Conservation (phyloP, 805 yeast species). For the Cyberlindnera sargentensis region DNA sequence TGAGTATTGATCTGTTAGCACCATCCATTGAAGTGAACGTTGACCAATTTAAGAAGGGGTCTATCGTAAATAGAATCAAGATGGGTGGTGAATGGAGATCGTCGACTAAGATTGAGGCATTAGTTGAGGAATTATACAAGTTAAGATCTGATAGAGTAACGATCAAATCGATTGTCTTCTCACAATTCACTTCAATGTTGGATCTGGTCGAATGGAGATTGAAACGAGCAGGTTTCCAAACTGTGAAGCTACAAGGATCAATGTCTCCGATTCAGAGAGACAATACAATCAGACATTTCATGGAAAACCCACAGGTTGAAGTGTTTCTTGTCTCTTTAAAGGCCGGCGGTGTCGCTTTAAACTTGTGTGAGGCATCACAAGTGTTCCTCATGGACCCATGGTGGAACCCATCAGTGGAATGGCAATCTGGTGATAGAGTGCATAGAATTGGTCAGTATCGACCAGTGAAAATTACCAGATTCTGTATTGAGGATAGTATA, state of each 20-base stretch:
- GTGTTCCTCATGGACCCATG: conserved; percentile 95
- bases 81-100: conserved; percentile 89
- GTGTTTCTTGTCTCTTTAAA: conserved; percentile 90
- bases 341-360: conserved; percentile 98
- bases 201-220: conserved; percentile 95
- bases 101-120: conserved; percentile 93
- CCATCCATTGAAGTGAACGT: conserved; percentile 68
- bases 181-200: conserved; percentile 95
- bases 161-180: conserved; percentile 91
- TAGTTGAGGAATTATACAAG: conserved; percentile 86
- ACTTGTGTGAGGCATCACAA: conserved; percentile 94
- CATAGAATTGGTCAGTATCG: conserved; percentile 95
- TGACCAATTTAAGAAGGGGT: conserved; percentile 50
- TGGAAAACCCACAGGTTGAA: conserved; percentile 89
- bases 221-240: conserved; percentile 89
- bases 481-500: conserved; percentile 93
- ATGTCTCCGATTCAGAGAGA: conserved; percentile 97
- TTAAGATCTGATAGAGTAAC: conserved; percentile 82
- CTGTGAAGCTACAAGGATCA: conserved; percentile 91
- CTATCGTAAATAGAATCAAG: conserved; percentile 81
- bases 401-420: conserved; percentile 99
- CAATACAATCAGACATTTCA: conserved; percentile 80
- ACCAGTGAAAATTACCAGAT: conserved; percentile 87
- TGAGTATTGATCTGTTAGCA: conserved; percentile 83
- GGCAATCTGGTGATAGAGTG: conserved; percentile 98